These are phyloP conservation scores for Arabidopsis thaliana DNA, from an alignment of 345 rosid species.

Conservation along the genomic window DNA sequence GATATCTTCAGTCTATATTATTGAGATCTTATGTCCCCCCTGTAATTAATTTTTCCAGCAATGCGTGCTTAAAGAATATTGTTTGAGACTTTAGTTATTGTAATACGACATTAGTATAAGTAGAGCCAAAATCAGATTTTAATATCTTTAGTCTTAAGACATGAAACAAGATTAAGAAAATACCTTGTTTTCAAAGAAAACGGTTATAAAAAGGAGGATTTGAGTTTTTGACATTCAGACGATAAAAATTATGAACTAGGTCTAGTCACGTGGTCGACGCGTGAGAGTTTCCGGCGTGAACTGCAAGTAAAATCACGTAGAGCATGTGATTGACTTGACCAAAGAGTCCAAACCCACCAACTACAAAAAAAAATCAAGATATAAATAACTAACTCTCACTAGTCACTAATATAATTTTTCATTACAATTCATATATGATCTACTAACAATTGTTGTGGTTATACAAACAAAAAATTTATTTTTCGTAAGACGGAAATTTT, in stretches of 20 bases:
- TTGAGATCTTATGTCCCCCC: slow-evolving; percentile 30
- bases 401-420: not conserved
- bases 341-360: slow-evolving; percentile 5
- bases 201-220: not conserved
- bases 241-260: not conserved
- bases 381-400: not conserved
- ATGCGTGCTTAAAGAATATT: slow-evolving; percentile 26
- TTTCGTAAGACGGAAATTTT: not conserved
- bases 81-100: not conserved
- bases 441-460: not conserved
- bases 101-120: not conserved
- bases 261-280: slow-evolving; percentile 37
- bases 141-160: slow-evolving; percentile 25
- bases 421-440: not conserved
- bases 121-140: slow-evolving; percentile 42
- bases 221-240: slow-evolving; percentile 15
- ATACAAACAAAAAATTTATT: not conserved
- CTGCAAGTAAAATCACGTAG: slow-evolving; percentile 38
- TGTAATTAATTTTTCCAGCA: slow-evolving; percentile 35
- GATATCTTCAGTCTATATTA: slow-evolving; percentile 20
- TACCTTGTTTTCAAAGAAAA: slow-evolving; percentile 7
- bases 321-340: slow-evolving; percentile 31
- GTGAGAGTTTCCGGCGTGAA: slow-evolving; percentile 35
- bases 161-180: not conserved
- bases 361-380: no score